Evolutionary conservation across 805 yeast genomes (phyloP), one percentile per base, ranked within the genome.

Genomic region (Blastobotrys chiropterorum): DNA sequence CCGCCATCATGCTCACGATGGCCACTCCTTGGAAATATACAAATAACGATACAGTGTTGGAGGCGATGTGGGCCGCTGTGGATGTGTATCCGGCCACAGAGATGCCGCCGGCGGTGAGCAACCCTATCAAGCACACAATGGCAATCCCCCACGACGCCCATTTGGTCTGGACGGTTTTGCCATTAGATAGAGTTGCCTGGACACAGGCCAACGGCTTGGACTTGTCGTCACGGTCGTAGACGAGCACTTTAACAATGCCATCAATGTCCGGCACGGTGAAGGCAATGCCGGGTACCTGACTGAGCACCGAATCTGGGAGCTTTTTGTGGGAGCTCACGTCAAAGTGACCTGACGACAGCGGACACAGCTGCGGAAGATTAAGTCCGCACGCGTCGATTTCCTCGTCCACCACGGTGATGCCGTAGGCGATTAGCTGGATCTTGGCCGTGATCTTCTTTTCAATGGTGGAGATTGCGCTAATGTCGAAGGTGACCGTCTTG

Each of bases 91-190:
- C 97, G 58, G 85, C 76, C 41, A 90, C 82, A 0, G 96, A 87
- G 38, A 89, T 82, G 51, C 89, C 78, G 20, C 96, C 96, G 1
- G 97, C 86, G 2, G 95, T 85, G 45, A 90, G 67, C 47, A 94
- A 78, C 54, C 98, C 98, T 44, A 88, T 67, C 47, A 96, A 95
- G 2, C 97, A 81, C 43, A 94, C 78, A 19, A 89, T 90, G 2
- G 97, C 98, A 59, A 94, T 85, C 7, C 96, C 96, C 99, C 99
- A 92, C 3, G 95, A 79, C 2, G 94, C 96, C 59, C 85, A 90
- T 61, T 81, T 82, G 21, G 96, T 88, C 69, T 90, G 95, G 22
- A 94, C 99, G 1, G 98, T 90, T 63, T 86, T 90, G 53, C 94
- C 96, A 68, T 94, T 94, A 19, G 86, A 71, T 51, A 94, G 74